Base-by-base conservation (phyloP, 2,329 filamentous ascomycete species). In the Fusarium ambrosium region DNA sequence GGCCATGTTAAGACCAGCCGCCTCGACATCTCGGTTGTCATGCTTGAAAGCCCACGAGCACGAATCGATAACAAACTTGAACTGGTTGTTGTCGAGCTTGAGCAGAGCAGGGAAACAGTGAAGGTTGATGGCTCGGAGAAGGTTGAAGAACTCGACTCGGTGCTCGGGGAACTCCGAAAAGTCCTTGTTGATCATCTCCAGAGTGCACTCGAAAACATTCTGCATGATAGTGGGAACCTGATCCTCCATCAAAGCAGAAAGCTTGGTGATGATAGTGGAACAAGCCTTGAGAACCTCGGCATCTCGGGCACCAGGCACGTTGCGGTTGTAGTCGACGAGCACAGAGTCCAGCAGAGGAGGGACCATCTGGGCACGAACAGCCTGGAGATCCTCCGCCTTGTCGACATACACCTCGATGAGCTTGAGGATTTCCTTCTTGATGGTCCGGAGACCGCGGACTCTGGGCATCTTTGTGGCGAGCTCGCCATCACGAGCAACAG, bases 31-130 rank as follows among this genome's bases (percentile, higher is more conserved):
- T 70, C 97, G 94, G 85, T 99, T 99, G 86, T 99, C 97, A 84
- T 99, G 97, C 88, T 99, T 99, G 87, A 96, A 98, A n/a, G 97
- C 97, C 97, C 97, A 99, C 89, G 98, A 95, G 88, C 97, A 99
- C 39, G 96, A 97, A 84, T 99, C 97, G 77, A 99, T 98, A 79
- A 99, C 95, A 81, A 98, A 97, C 86, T 99, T 99, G 91, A 99
- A 99, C 81, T 98, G 97, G 69, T 95, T 92, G 80, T 94, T 96
- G 82, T 99, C 96, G 37, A 99, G 91, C 84, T 97, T 97, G 76
- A 99, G 89, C 24, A 99, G 89, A 1, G 97, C 91, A 58, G 95
- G 95, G 92, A 99, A 99, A 85, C 97, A 99, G 83, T 97, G 95
- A 58, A 98, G 87, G 84, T 99, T 99, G 86, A 99, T 98, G 16